phyloP scores from a whole-genome alignment of 306 rosid species.

The Cercis canadensis region DNA sequence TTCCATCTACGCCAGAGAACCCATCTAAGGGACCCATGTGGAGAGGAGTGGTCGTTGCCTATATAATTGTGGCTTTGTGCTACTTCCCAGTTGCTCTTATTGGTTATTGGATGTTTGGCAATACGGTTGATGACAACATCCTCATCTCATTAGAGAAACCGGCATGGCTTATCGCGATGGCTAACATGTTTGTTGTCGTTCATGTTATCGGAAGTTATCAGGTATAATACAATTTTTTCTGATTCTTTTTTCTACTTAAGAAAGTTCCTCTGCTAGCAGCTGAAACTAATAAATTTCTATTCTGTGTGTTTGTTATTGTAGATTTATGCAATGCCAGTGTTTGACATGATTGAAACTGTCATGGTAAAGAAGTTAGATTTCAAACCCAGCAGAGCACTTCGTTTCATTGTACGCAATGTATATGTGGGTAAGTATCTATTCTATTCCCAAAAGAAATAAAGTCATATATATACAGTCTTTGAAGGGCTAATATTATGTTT shows the following conservation, averaged over 20 bases:
- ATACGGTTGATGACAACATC: constrained; percentile 60
- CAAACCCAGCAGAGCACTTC: constrained; percentile 56
- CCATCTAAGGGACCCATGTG: constrained; percentile 87
- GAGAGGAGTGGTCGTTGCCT: constrained; percentile 71
- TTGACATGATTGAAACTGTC: constrained; percentile 88
- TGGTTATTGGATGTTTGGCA: constrained; percentile 67
- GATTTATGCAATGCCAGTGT: constrained; percentile 94
- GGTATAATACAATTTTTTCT: constrained; percentile 38
- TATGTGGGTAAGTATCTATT: constrained; percentile 84
- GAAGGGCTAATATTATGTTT: too few species aligned
- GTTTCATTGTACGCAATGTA: constrained; percentile 62
- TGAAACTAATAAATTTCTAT: neutral
- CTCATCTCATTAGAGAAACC: constrained; percentile 67
- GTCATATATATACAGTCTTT: too few species aligned
- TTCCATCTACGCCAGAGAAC: constrained; percentile 76
- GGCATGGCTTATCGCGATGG: constrained; percentile 67
- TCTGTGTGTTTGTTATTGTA: constrained; percentile 29
- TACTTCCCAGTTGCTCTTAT: constrained; percentile 79
- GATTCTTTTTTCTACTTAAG: neutral
- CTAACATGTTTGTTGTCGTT: constrained; percentile 73
- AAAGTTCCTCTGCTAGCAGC: too few species aligned
- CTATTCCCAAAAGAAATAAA: too few species aligned
- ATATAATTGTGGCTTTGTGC: constrained; percentile 70
- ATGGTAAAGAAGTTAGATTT: constrained; percentile 74
- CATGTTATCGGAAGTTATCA: constrained; percentile 85